phyloP scores from a whole-genome alignment of 2,329 filamentous ascomycete species.

The Exophiala mesophila region DNA sequence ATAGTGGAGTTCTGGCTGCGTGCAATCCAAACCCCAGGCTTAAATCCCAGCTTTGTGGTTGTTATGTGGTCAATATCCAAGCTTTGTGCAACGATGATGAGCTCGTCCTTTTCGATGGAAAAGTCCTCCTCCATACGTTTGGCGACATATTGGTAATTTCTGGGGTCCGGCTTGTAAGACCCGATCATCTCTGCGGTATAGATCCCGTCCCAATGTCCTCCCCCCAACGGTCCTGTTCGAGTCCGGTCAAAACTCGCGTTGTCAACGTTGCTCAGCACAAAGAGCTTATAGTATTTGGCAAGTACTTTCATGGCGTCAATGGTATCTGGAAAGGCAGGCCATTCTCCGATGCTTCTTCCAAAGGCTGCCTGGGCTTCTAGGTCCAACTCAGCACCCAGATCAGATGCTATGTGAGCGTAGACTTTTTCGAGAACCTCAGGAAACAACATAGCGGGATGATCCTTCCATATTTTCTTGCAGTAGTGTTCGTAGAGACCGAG shows the following conservation, averaged over 20 bases:
- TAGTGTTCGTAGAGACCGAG: conserved; percentile 6
- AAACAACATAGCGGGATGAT: conserved; percentile 10
- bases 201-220: conserved; percentile 56
- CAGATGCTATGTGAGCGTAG: conserved; percentile 10
- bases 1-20: conserved; percentile 41
- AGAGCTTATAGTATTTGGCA: conserved; percentile 48
- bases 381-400: conserved; percentile 1
- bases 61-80: conserved; percentile 63
- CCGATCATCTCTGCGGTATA: conserved; percentile 69
- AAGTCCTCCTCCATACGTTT: conserved; percentile 44
- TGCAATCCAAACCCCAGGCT: conserved; percentile 60
- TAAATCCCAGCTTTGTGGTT: conserved; percentile 54
- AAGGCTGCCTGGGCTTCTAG: conserved; percentile 40
- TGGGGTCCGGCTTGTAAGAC: conserved; percentile 61
- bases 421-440: conserved; percentile 9
- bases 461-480: conserved; percentile 5
- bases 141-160: conserved; percentile 64
- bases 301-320: conserved; percentile 49
- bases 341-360: conserved; percentile 44
- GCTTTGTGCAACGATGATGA: conserved; percentile 61
- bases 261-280: conserved; percentile 55
- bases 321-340: conserved; percentile 55
- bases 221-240: conserved; percentile 45
- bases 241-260: conserved; percentile 46
- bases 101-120: conserved; percentile 37